Conservation (phyloP, 2,329 filamentous ascomycete genomes). For the Xylaria sp. region DNA sequence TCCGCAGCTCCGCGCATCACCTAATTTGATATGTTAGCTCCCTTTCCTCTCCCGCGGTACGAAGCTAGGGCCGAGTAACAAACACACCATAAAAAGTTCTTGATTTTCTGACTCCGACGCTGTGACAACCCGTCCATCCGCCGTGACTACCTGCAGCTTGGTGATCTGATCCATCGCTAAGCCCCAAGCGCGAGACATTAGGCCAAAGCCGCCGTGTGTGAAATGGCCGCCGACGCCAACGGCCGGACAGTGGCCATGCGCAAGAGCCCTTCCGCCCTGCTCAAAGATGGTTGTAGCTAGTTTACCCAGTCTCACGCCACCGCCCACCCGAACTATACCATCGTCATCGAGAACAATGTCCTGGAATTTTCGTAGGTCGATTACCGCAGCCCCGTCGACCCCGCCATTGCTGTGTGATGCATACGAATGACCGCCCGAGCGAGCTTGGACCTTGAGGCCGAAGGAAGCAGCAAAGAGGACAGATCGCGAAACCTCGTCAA, state of each 20-base stretch:
- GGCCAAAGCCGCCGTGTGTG: constrained; percentile 53
- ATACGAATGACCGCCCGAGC: constrained; percentile 56
- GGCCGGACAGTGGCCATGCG: constrained; percentile 52
- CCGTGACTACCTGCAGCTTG: constrained; percentile 53
- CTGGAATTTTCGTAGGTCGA: constrained; percentile 44
- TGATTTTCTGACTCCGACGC: constrained; percentile 27
- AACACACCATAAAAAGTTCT: constrained; percentile 40
- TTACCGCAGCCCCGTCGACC: constrained; percentile 41
- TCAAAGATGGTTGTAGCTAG: constrained; percentile 46
- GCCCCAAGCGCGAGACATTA: constrained; percentile 54
- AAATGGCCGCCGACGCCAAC: constrained; percentile 54
- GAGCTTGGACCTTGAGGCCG: constrained; percentile 53
- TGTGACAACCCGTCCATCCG: constrained; percentile 34
- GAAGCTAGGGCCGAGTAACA: too few relatives aligned
- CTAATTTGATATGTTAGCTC: constrained; percentile 26
- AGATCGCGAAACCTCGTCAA: constrained; percentile 45
- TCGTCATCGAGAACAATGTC: constrained; percentile 25
- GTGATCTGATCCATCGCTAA: constrained; percentile 56
- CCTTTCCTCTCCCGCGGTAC: background rate
- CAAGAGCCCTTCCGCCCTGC: constrained; percentile 45
- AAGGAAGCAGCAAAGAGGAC: constrained; percentile 47
- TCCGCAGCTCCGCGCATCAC: constrained; percentile 49
- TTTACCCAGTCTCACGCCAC: constrained; percentile 51
- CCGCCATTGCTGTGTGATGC: constrained; percentile 51
- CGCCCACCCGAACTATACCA: constrained; percentile 45